These are phyloP conservation scores for Marchantia paleacea DNA, from an alignment of 225 moss, liverwort and hornwort species.

Conservation along the genomic window DNA sequence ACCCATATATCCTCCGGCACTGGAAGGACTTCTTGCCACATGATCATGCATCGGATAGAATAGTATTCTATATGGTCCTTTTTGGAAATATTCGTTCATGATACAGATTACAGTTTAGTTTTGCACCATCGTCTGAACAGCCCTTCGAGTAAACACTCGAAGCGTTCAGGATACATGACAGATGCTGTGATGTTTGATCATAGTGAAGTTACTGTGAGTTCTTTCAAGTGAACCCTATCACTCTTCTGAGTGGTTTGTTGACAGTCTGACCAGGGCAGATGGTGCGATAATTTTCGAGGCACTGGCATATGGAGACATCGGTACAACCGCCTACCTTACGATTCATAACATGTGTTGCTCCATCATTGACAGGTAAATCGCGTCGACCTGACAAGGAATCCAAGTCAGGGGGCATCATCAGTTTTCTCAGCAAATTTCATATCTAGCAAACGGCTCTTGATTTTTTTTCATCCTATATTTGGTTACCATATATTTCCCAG, in stretches of 20 bases:
- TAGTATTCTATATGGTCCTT: background rate
- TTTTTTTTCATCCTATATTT: too few species aligned
- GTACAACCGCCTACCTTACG: conserved; percentile 83
- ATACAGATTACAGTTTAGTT: background rate
- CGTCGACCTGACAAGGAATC: background rate
- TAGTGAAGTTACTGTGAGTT: background rate
- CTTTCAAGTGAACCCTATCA: background rate
- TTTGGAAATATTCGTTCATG: background rate
- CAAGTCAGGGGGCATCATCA: background rate
- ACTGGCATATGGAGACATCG: conserved; percentile 90
- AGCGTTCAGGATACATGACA: background rate
- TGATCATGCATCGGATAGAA: background rate
- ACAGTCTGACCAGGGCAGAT: conserved; percentile 82
- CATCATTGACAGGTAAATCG: conserved; percentile 78
- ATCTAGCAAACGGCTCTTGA: too few species aligned
- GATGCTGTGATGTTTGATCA: background rate
- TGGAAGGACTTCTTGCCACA: background rate
- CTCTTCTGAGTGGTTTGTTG: background rate
- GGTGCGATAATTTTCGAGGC: conserved; percentile 94
- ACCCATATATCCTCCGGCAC: background rate
- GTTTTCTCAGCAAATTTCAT: too few species aligned
- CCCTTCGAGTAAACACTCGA: too few species aligned
- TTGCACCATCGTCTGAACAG: background rate
- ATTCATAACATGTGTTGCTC: conserved; percentile 98
- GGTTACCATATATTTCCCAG: too few species aligned